A percentile compares a stretch with the other conserved stretches of the same genome.
phyloP scores from a whole-genome alignment of 345 rosid genomes.

The Eucalyptus regnans region DNA sequence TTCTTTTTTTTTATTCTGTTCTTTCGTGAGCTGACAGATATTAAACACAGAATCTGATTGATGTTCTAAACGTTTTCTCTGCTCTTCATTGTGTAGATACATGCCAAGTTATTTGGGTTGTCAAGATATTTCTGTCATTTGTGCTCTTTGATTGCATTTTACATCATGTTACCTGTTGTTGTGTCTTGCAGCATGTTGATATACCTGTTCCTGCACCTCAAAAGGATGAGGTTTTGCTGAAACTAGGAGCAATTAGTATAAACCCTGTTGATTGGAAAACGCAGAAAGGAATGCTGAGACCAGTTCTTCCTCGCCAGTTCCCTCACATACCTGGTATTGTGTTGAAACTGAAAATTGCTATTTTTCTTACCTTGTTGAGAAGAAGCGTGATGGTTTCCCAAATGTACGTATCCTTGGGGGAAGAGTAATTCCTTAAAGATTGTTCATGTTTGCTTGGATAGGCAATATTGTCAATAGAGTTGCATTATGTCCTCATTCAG shows the following conservation, averaged over 20 bases:
- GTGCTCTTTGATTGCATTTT: not conserved
- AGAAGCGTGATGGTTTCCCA: not conserved
- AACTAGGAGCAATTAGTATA: not conserved
- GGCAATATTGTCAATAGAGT: not conserved
- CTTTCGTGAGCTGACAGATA: not conserved
- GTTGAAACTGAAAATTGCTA: not conserved
- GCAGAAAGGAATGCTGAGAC: conserved; percentile 3
- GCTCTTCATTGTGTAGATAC: not conserved
- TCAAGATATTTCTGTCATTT: not conserved
- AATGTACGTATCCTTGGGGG: not conserved
- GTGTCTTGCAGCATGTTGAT: conserved; percentile 1
- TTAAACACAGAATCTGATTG: not conserved
- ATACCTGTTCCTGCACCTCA: not conserved
- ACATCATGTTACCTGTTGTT: not conserved
- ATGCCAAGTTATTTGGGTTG: not conserved
- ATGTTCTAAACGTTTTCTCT: not conserved
- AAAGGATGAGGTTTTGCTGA: not conserved
- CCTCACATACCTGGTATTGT: conserved; percentile 9
- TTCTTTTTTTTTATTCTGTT: not conserved
- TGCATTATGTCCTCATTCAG: not conserved
- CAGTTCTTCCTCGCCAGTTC: conserved; percentile 5
- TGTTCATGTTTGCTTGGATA: not conserved
- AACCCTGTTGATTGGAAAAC: conserved; percentile 11
- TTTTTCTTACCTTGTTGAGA: not conserved
- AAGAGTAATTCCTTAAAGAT: not conserved